Evolutionary conservation across 208 protist species (phyloP).

Genomic region (Wallacemonas rigidus): DNA sequence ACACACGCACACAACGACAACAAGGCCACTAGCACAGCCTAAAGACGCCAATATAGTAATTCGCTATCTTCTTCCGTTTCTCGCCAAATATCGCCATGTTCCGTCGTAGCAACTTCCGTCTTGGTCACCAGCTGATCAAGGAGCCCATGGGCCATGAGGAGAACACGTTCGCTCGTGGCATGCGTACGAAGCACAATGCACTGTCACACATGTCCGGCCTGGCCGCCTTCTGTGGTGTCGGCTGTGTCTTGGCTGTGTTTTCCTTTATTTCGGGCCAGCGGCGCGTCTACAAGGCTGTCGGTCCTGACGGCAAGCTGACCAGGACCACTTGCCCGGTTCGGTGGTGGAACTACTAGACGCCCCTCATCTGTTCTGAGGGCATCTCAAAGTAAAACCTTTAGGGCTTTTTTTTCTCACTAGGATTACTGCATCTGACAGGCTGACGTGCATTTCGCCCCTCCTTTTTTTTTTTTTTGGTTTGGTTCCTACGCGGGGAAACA

Average conservation of each 20-base stretch:
- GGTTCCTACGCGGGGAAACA: neutral
- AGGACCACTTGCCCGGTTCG: constrained; percentile 61
- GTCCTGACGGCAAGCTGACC: constrained; percentile 54
- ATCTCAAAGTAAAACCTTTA: constrained; percentile 9
- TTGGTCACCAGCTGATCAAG: constrained; percentile 87
- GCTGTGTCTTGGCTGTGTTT: constrained; percentile 64
- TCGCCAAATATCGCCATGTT: constrained; percentile 40
- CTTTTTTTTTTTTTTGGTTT: constrained; percentile 6
- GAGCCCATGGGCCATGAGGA: constrained; percentile 89
- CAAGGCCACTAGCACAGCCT: neutral
- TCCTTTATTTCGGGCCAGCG: constrained; percentile 51
- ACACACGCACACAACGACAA: neutral
- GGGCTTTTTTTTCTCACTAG: constrained; percentile 14
- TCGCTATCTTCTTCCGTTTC: too few relatives aligned
- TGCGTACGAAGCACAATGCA: constrained; percentile 56
- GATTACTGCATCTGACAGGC: constrained; percentile 1
- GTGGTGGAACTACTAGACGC: constrained; percentile 81
- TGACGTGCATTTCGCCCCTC: constrained; percentile 8
- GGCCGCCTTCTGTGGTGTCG: constrained; percentile 46
- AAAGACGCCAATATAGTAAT: neutral
- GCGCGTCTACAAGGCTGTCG: constrained; percentile 63
- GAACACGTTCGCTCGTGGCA: constrained; percentile 77
- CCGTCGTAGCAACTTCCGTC: constrained; percentile 46
- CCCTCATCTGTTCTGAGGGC: neutral
- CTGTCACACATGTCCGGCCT: constrained; percentile 61